Evolutionary conservation across 2,329 filamentous ascomycete genomes (phyloP), one percentile per base, ranked within the genome.

Genomic region (Elsinoe necatrix): DNA sequence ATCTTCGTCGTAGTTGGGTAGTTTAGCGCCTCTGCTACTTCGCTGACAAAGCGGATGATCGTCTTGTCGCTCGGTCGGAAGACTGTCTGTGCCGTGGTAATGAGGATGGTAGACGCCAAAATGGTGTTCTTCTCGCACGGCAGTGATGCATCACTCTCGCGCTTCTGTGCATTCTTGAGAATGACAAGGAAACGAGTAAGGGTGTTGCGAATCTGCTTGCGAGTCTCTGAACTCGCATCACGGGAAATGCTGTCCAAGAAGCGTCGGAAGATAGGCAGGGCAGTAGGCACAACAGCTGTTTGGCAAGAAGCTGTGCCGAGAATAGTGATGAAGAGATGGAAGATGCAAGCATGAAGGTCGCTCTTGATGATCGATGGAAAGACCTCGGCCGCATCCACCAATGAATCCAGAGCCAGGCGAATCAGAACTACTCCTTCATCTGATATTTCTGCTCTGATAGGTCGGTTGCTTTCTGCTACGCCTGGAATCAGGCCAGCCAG

Each of bases 341-440:
- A 81, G 63, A 97, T 95, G 66, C 92, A 97, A 37, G 93, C 92
- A 67, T 97, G 90, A 5, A 98, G 79, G 69, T 98, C 93, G 8
- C 90, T 92, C 68, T 93, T 93, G 75, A 98, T 98, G 64, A 98
- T 91, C 1, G 88, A 84, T 0, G 95, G 95, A 72, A 98, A 98
- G 14, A 97, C 90, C 60, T 95, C 89, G 5, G 93, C 91, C 1
- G 93, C 91, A 66, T 97, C 89, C 2, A 97, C 93, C 1, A 98
- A 81, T 1, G 93, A 89, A 59, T 91, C 87, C 1, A 98, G 78
- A 0, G 89, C 85, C 1, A 87, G 83, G 21, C 84, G 84, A 51
- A 96, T 83, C 2, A 98, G 81, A 1, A 85, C 77, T 16, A 95
- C 80, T 1, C 89, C 87, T 69, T 97, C 92, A 64, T 96, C 91